Conservation (phyloP, 352 stramenopile species). For the Phytophthora crassamura region DNA sequence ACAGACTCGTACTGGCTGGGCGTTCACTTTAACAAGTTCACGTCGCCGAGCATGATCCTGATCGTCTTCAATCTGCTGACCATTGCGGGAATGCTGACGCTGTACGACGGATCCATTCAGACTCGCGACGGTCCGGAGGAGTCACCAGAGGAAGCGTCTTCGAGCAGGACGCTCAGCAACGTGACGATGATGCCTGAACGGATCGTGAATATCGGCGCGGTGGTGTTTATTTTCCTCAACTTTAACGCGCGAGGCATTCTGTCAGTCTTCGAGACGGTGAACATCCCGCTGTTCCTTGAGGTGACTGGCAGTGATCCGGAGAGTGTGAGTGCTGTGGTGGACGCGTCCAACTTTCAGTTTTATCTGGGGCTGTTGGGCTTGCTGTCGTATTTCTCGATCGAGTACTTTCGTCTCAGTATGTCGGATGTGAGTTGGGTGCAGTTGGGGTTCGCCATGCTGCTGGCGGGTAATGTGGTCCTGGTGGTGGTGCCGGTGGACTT, state of each 20-base stretch:
- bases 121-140: conserved; percentile 57
- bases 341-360: conserved; percentile 81
- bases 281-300: conserved; percentile 74
- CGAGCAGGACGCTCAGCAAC: conserved; percentile 54
- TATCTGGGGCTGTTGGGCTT: conserved; percentile 70
- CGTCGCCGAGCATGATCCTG: conserved; percentile 64
- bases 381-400: conserved; percentile 79
- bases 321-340: conserved; percentile 54
- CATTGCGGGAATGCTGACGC: conserved; percentile 60
- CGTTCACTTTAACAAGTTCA: conserved; percentile 76
- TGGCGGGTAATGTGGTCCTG: conserved; percentile 60
- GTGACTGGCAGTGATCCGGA: conserved; percentile 60
- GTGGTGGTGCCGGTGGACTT: conserved; percentile 45
- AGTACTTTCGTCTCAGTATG: conserved; percentile 66
- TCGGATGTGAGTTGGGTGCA: conserved; percentile 72
- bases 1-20: conserved; percentile 56
- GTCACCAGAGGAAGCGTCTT: conserved; percentile 28
- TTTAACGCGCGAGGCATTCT: conserved; percentile 76
- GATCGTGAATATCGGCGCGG: conserved; percentile 66
- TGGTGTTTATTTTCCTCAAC: conserved; percentile 80
- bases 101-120: conserved; percentile 59
- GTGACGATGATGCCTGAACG: conserved; percentile 52
- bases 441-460: conserved; percentile 65
- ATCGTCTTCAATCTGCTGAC: conserved; percentile 60
- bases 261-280: no score